Conservation (phyloP, 2,329 filamentous ascomycete genomes). For the Cercospora brassicicola region DNA sequence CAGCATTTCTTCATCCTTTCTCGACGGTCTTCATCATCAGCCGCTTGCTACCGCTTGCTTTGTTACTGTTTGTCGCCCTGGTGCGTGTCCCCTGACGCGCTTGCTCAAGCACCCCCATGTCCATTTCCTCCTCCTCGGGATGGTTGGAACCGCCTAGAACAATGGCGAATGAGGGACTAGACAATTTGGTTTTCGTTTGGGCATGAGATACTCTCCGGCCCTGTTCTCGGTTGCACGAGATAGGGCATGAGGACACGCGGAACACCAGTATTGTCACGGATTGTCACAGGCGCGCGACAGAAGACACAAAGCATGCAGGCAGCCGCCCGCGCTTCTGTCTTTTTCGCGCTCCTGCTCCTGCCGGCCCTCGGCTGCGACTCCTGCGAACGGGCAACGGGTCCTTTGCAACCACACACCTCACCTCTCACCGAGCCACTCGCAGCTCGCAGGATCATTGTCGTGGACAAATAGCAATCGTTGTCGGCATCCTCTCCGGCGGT, state of each 20-base stretch:
- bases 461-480: background rate
- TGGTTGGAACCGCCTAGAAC: background rate
- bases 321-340: background rate
- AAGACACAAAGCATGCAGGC: slow-evolving; percentile 1
- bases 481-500: background rate
- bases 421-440: background rate
- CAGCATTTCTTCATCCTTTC: background rate
- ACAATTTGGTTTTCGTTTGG: background rate
- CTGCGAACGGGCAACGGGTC: background rate
- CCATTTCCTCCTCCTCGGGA: background rate
- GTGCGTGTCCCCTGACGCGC: background rate
- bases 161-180: background rate
- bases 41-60: background rate
- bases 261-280: background rate
- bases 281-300: background rate
- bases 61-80: slow-evolving; percentile 3
- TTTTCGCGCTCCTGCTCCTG: background rate
- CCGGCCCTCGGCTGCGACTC: slow-evolving; percentile 1
- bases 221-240: background rate
- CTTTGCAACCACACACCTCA: background rate
- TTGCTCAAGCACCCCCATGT: background rate
- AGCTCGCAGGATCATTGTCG: background rate
- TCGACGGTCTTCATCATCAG: background rate
- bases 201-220: background rate
- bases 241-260: background rate